These are phyloP conservation scores for Colletotrichum truncatum DNA, from an alignment of 2,329 filamentous ascomycete species.

Conservation along the genomic window DNA sequence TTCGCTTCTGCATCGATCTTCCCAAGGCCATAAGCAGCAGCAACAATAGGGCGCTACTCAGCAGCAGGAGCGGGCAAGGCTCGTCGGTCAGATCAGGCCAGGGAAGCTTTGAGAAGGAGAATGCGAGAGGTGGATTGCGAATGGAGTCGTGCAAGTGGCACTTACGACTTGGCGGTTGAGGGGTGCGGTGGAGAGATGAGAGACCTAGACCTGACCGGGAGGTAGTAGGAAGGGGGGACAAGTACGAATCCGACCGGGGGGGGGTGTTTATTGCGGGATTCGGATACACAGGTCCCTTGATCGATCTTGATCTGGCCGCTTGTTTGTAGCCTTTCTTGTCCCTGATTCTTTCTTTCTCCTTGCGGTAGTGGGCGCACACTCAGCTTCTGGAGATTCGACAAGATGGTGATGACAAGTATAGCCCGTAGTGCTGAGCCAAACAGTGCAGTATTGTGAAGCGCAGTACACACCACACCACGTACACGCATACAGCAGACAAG, in stretches of 20 bases:
- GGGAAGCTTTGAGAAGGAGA: constrained; percentile 1
- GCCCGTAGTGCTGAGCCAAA: neutral
- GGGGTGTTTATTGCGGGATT: constrained; percentile 7
- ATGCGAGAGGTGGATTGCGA: constrained; percentile 20
- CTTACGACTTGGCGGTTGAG: constrained; percentile 13
- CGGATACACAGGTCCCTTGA: constrained; percentile 7
- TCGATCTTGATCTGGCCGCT: constrained; percentile 6
- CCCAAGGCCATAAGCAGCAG: constrained; percentile 21
- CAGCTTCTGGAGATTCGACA: constrained; percentile 1
- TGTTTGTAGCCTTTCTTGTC: neutral
- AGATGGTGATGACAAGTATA: neutral
- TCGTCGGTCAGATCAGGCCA: constrained; percentile 17
- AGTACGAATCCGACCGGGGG: constrained; percentile 3
- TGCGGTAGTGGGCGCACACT: constrained; percentile 7
- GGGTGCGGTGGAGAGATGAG: constrained; percentile 3
- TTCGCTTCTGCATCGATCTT: constrained; percentile 27
- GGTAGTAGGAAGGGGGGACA: constrained; percentile 5
- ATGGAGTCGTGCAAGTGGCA: constrained; percentile 25
- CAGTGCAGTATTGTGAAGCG: neutral
- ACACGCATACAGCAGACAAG: neutral
- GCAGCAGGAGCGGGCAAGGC: neutral
- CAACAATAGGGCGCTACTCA: neutral
- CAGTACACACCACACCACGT: neutral
- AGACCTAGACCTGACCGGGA: neutral
- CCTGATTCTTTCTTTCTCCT: neutral